A percentile compares a stretch with the other conserved stretches of the same genome.
Conservation (phyloP, 306 rosid species). For the apple (Malus domestica) region ASM211411v1 NC_041800.1:1644501-1645000, state of each 20-base stretch:
- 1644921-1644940: neutral
- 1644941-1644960: neutral
- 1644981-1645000: neutral
- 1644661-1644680: neutral
- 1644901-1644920: neutral
- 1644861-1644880: neutral
- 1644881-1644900: neutral
- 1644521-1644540: slow-evolving; percentile 71
- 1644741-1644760: neutral
- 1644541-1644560: slow-evolving; percentile 1
- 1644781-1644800: neutral
- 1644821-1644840: neutral
- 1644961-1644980: neutral
- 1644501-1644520: slow-evolving; percentile 98
- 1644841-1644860: neutral
- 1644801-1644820: neutral
- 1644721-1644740: neutral
- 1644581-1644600: neutral
- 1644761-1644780: neutral
- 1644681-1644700: neutral
- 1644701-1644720: neutral
- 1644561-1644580: neutral
- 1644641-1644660: too few species aligned
- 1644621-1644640: neutral
- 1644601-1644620: neutral